Percentiles rank a stretch among this genome's conserved stretches.
Conservation (phyloP, 2,329 filamentous ascomycete genomes). For the Sarocladiaceae sp. region DNA sequence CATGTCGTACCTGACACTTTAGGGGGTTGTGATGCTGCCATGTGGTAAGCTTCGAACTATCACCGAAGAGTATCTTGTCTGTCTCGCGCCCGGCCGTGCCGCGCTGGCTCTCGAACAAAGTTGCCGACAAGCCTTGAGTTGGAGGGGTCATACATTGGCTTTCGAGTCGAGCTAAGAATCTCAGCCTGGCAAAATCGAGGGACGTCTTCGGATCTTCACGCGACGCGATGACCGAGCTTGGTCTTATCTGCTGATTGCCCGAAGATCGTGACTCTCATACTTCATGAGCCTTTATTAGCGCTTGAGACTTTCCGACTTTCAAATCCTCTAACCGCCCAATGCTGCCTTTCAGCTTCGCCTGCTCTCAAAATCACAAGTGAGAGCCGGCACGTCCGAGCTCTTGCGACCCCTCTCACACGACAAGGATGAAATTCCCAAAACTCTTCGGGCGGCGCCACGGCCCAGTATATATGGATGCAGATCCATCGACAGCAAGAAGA, state of each 20-base stretch:
- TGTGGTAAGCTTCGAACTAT: constrained; percentile 1
- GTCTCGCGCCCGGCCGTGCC: not conserved
- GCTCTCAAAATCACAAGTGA: no score
- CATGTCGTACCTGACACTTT: not conserved
- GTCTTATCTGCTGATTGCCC: not conserved
- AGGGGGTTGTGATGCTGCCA: not conserved
- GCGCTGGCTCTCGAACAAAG: not conserved
- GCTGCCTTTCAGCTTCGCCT: no score
- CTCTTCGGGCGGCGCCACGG: constrained; percentile 22
- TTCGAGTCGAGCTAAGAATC: not conserved
- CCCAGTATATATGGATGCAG: not conserved
- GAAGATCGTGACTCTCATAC: not conserved
- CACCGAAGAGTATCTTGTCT: not conserved
- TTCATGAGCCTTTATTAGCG: not conserved
- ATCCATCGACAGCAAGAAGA: constrained; percentile 14
- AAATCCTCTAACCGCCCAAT: no score
- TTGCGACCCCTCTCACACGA: not conserved
- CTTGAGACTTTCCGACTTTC: no score
- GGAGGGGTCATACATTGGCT: not conserved
- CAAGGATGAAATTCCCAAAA: constrained; percentile 27
- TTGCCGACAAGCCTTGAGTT: not conserved
- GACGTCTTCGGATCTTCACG: not conserved
- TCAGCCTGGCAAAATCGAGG: not conserved
- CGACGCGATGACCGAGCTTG: not conserved
- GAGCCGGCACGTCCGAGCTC: constrained; percentile 3